phyloP scores from a whole-genome alignment of 441 rosid species.

The Aleurites moluccanus region DNA sequence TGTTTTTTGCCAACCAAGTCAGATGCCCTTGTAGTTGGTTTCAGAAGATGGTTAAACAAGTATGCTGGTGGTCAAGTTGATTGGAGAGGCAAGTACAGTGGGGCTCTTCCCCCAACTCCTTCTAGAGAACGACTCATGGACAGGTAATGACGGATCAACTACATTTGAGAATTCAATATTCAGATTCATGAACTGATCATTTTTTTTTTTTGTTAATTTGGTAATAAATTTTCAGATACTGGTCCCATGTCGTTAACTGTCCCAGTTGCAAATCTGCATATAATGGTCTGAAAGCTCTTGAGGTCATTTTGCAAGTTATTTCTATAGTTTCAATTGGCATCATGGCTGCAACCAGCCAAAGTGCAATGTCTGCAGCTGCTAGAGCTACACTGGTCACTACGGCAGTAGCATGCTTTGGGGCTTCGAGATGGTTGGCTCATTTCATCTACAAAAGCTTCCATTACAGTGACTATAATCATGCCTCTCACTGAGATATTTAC shows the following conservation, averaged over 20 bases:
- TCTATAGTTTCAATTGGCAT: constrained; percentile 58
- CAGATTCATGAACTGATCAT: neutral
- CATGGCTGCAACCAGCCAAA: constrained; percentile 55
- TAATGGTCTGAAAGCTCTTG: constrained; percentile 53
- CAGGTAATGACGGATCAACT: constrained; percentile 48
- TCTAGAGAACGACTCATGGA: constrained; percentile 80
- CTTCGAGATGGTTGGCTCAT: constrained; percentile 37
- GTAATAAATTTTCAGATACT: constrained; percentile 46
- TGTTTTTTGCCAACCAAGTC: constrained; percentile 84
- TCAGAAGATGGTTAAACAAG: constrained; percentile 81
- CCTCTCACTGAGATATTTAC: too few species aligned
- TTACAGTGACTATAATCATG: too few species aligned
- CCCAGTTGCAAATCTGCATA: constrained; percentile 67
- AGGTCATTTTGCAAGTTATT: too few species aligned
- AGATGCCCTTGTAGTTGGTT: constrained; percentile 73
- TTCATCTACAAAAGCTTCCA: too few species aligned
- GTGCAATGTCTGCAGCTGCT: constrained; percentile 36
- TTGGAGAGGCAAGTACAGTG: constrained; percentile 73
- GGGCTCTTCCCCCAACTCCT: constrained; percentile 72
- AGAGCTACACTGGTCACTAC: constrained; percentile 45
- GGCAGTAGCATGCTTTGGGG: constrained; percentile 63
- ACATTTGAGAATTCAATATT: neutral
- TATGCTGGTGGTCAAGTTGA: constrained; percentile 61
- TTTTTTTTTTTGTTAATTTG: constrained; percentile 1
- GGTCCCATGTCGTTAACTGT: constrained; percentile 90